Conservation (phyloP, 495 filamentous ascomycete genomes). For the Poronia punctata region DNA sequence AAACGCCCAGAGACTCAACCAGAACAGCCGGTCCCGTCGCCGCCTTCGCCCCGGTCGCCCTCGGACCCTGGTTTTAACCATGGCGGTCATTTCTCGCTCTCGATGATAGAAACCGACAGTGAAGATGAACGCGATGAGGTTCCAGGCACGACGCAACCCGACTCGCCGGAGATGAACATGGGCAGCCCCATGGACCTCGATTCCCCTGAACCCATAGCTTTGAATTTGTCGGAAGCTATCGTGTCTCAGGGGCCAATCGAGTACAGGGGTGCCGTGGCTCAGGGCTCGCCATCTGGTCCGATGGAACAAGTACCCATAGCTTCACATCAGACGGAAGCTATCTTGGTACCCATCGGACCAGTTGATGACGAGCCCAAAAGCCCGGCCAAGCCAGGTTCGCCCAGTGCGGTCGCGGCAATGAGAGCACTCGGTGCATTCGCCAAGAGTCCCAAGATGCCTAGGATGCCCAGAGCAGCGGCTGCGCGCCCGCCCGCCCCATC, state of each 20-base stretch:
- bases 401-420: no score
- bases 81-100: slow-evolving; percentile 5
- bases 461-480: no score
- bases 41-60: no score
- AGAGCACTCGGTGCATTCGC: no score
- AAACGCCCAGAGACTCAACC: background rate
- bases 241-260: slow-evolving; percentile 1
- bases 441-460: no score
- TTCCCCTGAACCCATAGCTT: slow-evolving; percentile 3
- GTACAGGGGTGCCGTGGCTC: background rate
- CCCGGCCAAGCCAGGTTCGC: no score
- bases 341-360: background rate
- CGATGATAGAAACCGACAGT: slow-evolving; percentile 5
- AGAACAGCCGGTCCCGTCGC: no score
- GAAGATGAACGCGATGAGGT: slow-evolving; percentile 9
- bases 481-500: no score
- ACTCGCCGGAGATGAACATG: no score
- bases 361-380: background rate
- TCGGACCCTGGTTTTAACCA: slow-evolving; percentile 6
- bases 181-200: slow-evolving; percentile 8
- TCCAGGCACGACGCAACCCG: no score
- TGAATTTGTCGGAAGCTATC: background rate
- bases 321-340: slow-evolving; percentile 6
- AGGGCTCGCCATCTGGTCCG: background rate
- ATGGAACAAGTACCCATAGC: slow-evolving; percentile 1